Evolutionary conservation across 306 rosid genomes (phyloP), one percentile per base, ranked within the genome.

Genomic region (Oemleria cerasiformis): DNA sequence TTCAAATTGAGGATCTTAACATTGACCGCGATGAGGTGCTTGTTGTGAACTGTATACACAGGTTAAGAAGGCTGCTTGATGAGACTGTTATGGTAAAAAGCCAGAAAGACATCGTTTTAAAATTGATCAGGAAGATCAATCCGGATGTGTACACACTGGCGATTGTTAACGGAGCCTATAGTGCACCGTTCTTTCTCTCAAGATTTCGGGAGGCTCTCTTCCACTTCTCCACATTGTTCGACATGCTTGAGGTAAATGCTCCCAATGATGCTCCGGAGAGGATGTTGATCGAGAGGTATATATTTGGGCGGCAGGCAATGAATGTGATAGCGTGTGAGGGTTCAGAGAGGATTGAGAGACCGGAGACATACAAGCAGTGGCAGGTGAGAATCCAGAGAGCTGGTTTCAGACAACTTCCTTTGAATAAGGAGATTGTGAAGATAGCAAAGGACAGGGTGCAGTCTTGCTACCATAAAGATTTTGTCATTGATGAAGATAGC

Each of bases 271-370:
- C 53, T 64, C 81, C 78, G 4, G 85, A 81, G 65, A 74, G 85
- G 53, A 70, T 23, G 76, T 63, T 81, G 73, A 73, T 77, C 41
- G 85, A 77, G 79, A 73, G 65, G 82, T 70, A 73, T 49, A 56
- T 81, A 30, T 68, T 81, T 58, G 79, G 85, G 11, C 49, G 73
- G 9, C 82, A 81, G 64, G 81, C 81, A 9, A 77, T 81, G 81
- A 73, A 81, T 73, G 81, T 72, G 59, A 81, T 81, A 44, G 84
- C 84, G 6, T 81, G 81, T 56, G 84, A 81, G 74, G 81, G 84
- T 36, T 47, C 73, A 2, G 84, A 81, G 67, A 76, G 84, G 68
- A n/a, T 73, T 21, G 84, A 81, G 59, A 81, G 79, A 77, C 84
- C 81, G n/a, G n/a, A 17, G 84, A 72, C 78, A 51, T 67, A 72